Base-by-base conservation (phyloP, 257 asterid species). In the Ajuga chamaepitys region DNA sequence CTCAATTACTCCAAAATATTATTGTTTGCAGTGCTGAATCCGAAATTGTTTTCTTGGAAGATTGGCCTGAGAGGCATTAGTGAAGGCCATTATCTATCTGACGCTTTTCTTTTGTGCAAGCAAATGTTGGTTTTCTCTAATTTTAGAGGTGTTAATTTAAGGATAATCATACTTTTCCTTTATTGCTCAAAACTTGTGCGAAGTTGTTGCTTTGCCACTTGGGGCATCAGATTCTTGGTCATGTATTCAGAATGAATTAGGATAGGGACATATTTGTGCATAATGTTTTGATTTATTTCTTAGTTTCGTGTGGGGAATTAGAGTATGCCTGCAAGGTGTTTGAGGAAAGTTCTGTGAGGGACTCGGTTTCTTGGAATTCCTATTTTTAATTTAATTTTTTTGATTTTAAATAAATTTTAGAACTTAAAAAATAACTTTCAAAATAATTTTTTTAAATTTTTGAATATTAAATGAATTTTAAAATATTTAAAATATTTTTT, bases 331-430 rank as follows among this genome's bases (percentile, higher is more conserved):
- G 50, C 60, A 64, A 76, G 21, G 81, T 84, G 96, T 90, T 88
- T 48, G 90, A 75, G 7, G 81, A 82, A 82, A 85, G 83, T 85
- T 14, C 46, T 73, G 84, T 77, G 71, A 90, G 95, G 67, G 93
- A 90, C 62, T 74, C 82, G 74, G 93, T 90, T 74, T 80, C 95
- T 11, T 90, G 97, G 97, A 90, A 90, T 71, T 83, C 95, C 25
- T 53, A n/a, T n/a, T n/a, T n/a, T n/a, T n/a, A n/a, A n/a, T n/a
- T n/a, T n/a, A n/a, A n/a, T n/a, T n/a, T n/a, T n/a, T n/a, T n/a
- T n/a, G n/a, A n/a, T n/a, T n/a, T n/a, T n/a, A n/a, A n/a, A n/a
- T n/a, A n/a, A n/a, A n/a, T n/a, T n/a, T n/a, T n/a, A n/a, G n/a
- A n/a, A n/a, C n/a, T n/a, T n/a, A n/a, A n/a, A n/a, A n/a, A n/a